Percentiles rank a stretch among this genome's conserved stretches.
Evolutionary conservation across 2,329 filamentous ascomycete genomes (phyloP).

Genomic region (Botrytis sinoallii): DNA sequence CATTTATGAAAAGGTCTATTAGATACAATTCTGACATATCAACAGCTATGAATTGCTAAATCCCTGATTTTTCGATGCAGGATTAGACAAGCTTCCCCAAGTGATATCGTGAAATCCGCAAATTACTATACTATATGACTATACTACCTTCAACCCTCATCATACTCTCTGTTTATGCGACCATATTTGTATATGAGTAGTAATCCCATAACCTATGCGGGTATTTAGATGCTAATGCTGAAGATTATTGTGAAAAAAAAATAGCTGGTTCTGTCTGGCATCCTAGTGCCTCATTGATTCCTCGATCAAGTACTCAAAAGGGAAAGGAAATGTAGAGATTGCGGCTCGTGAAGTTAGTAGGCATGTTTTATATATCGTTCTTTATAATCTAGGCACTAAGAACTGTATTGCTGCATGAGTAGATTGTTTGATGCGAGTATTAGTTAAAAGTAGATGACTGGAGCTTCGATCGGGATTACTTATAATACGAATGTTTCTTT

Average conservation of each 20-base stretch:
- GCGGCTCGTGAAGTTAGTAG: fast-evolving
- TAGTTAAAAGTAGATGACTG: background rate
- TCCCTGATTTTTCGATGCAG: background rate
- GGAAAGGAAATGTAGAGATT: background rate
- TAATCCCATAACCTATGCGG: too few species aligned
- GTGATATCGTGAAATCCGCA: background rate
- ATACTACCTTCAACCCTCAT: background rate
- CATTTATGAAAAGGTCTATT: background rate
- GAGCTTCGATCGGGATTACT: too few species aligned
- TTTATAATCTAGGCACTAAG: background rate
- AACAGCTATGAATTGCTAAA: background rate
- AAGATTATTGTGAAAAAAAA: background rate
- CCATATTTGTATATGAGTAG: background rate
- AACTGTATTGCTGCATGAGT: fast-evolving
- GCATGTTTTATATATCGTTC: background rate
- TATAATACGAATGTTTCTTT: background rate
- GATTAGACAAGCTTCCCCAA: background rate
- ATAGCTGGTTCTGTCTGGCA: background rate
- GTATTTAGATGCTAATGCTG: fast-evolving
- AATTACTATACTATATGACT: background rate
- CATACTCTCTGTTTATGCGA: fast-evolving
- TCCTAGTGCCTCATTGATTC: fast-evolving
- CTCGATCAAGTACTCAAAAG: background rate
- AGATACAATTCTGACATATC: background rate
- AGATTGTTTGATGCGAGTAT: background rate